Percentiles rank a stretch among this genome's conserved stretches.
These are phyloP conservation scores for Aspergillus baeticus DNA, from an alignment of 495 filamentous ascomycete genomes.

Conservation along the genomic window DNA sequence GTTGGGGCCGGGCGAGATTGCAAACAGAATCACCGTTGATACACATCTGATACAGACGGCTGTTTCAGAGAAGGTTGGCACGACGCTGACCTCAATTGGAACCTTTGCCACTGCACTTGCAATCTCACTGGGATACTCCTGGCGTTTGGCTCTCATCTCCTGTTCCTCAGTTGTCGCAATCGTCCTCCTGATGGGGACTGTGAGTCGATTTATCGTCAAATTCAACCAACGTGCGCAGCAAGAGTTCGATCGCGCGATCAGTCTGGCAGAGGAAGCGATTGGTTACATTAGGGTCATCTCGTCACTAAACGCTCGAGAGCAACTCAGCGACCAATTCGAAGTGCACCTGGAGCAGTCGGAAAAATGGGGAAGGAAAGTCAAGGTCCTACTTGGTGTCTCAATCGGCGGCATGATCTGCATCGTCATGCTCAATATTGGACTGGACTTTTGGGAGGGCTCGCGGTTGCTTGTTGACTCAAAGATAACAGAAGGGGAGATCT, in stretches of 20 bases:
- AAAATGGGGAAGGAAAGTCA: conserved; percentile 69
- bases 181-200: conserved; percentile 65
- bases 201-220: conserved; percentile 67
- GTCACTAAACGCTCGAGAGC: conserved; percentile 87
- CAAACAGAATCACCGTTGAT: conserved; percentile 86
- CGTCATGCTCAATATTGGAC: conserved; percentile 83
- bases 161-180: conserved; percentile 73
- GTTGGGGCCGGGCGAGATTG: conserved; percentile 86
- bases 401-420: conserved; percentile 75
- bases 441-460: conserved; percentile 94
- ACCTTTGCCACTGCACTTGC: conserved; percentile 87
- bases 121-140: conserved; percentile 81
- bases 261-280: conserved; percentile 89
- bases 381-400: conserved; percentile 69
- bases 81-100: conserved; percentile 68
- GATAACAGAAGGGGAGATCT: conserved; percentile 41
- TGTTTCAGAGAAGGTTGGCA: conserved; percentile 81
- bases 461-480: conserved; percentile 65
- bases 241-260: conserved; percentile 77
- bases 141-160: conserved; percentile 80
- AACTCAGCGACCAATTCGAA: conserved; percentile 81
- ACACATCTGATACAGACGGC: conserved; percentile 86
- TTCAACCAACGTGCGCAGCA: conserved; percentile 72
- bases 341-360: conserved; percentile 67
- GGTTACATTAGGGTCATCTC: conserved; percentile 86